Evolutionary conservation across 495 filamentous ascomycete genomes (phyloP).

Genomic region (Aspergillus baeticus): DNA sequence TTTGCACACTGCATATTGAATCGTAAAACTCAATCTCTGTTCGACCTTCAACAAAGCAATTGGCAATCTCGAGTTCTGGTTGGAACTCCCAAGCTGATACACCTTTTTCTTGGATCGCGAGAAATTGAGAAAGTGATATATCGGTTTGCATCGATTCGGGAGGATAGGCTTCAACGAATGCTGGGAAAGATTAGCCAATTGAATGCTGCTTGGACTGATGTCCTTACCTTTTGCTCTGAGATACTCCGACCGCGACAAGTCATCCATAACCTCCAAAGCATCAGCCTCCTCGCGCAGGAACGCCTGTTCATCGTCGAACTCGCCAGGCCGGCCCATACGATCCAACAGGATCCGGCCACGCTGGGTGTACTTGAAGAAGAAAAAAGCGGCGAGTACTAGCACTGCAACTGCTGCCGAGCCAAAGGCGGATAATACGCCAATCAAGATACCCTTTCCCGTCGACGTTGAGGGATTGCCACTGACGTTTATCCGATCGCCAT

Average conservation of each 20-base stretch:
- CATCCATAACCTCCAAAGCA: slow-evolving; percentile 94
- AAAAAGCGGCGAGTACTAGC: slow-evolving; percentile 77
- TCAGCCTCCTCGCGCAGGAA: slow-evolving; percentile 91
- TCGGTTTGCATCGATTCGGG: slow-evolving; percentile 95
- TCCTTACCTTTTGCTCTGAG: slow-evolving; percentile 86
- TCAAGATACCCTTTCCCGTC: slow-evolving; percentile 80
- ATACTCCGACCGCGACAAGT: slow-evolving; percentile 86
- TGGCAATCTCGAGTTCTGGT: slow-evolving; percentile 95
- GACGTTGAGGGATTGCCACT: slow-evolving; percentile 47
- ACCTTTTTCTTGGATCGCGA: slow-evolving; percentile 98
- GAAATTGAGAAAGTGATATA: slow-evolving; percentile 94
- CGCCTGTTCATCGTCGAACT: slow-evolving; percentile 96
- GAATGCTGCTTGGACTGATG: not conserved
- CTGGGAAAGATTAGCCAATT: slow-evolving; percentile 44
- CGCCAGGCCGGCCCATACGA: slow-evolving; percentile 88
- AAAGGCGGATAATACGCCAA: slow-evolving; percentile 95
- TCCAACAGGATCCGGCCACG: slow-evolving; percentile 91
- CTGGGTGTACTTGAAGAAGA: slow-evolving; percentile 90
- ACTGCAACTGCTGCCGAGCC: slow-evolving; percentile 85
- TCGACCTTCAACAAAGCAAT: slow-evolving; percentile 94
- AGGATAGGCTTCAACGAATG: slow-evolving; percentile 91
- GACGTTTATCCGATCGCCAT: slow-evolving; percentile 25
- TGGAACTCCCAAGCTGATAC: slow-evolving; percentile 99
- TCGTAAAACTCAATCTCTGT: slow-evolving; percentile 99
- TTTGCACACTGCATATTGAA: slow-evolving; percentile 95